Evolutionary conservation across 2,329 filamentous ascomycete genomes (phyloP).

Genomic region (Ophidiomyces ophidiicola): DNA sequence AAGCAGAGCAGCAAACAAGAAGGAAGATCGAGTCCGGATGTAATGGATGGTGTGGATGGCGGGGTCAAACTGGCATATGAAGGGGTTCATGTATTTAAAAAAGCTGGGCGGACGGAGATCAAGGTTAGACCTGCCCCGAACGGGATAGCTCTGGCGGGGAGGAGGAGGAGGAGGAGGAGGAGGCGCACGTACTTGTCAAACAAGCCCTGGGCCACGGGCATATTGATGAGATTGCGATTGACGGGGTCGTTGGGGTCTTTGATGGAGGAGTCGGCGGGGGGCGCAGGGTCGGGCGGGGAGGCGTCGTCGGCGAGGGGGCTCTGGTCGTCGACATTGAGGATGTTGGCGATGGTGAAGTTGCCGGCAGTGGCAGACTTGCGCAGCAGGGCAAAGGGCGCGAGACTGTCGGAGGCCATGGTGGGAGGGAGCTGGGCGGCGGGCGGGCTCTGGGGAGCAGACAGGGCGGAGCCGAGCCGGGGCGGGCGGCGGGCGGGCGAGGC

Average conservation of each 20-base stretch:
- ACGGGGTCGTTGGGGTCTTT: constrained; percentile 22
- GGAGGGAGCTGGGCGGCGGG: background rate
- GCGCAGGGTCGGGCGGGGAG: background rate
- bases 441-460: background rate
- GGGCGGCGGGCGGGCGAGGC: too few species aligned
- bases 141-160: background rate
- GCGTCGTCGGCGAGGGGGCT: constrained; percentile 7
- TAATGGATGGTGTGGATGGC: constrained; percentile 29
- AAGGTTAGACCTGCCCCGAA: too few species aligned
- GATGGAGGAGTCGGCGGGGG: constrained; percentile 6
- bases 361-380: constrained; percentile 21
- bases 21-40: constrained; percentile 27
- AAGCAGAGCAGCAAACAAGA: constrained; percentile 28
- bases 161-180: background rate
- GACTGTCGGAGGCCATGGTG: constrained; percentile 13
- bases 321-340: constrained; percentile 16
- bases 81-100: constrained; percentile 31
- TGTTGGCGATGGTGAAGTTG: constrained; percentile 17
- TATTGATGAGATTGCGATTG: constrained; percentile 19
- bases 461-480: too few species aligned
- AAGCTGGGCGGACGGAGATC: constrained; percentile 28
- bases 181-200: constrained; percentile 20
- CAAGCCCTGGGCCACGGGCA: constrained; percentile 21
- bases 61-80: constrained; percentile 33
- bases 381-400: constrained; percentile 15